Evolutionary conservation across 2,329 filamentous ascomycete genomes (phyloP), one percentile per base, ranked within the genome.

Genomic region (Cladophialophora yegresii): DNA sequence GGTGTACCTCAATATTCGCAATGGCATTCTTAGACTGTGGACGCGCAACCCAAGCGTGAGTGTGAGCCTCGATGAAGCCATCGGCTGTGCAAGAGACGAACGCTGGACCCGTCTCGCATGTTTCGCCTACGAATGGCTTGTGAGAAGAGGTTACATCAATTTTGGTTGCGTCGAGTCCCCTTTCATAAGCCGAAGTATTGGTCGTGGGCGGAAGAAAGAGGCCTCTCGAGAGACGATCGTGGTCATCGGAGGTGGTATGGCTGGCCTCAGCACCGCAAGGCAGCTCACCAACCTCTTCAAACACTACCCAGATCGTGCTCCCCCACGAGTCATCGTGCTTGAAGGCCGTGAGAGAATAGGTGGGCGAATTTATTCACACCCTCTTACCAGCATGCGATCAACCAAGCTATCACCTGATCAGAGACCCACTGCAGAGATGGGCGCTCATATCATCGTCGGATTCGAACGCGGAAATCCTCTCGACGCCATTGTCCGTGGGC

Each of bases 391-490:
- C 80, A 79, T 89, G 80, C 76, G 84, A 75, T 77, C 81, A 62
- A 74, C 81, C 73, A 77, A 78, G 69, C 71, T 86, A 74, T 78
- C 82, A 74, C 72, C 81, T 69, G 74, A 81, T 77, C 85, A 83
- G 75, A 84, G 78, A 57, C 89, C 89, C 73, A 98, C 93, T 22
- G 95, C 92, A 33, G 95, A 99, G 76, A 96, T 97, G 88, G 95
- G 95, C 30, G 95, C 93, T 61, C 96, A 99, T 83, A 98, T 99
- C 65, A 92, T 99, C 66, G 97, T 96, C 36, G 95, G 95, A 0
- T 99, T 98, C 75, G 92, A 98, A 70, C 87, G 91, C 69, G 96
- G 96, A 20, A 99, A 99, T 72, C 95, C 95, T 4, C 80, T 99
- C 71, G 96, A 97, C 74, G 86, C 93, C 55, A 87, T 99, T 65